These are phyloP conservation scores for Sarocladium kiliense DNA, from an alignment of 2,329 filamentous ascomycete species.

Conservation along the genomic window DNA sequence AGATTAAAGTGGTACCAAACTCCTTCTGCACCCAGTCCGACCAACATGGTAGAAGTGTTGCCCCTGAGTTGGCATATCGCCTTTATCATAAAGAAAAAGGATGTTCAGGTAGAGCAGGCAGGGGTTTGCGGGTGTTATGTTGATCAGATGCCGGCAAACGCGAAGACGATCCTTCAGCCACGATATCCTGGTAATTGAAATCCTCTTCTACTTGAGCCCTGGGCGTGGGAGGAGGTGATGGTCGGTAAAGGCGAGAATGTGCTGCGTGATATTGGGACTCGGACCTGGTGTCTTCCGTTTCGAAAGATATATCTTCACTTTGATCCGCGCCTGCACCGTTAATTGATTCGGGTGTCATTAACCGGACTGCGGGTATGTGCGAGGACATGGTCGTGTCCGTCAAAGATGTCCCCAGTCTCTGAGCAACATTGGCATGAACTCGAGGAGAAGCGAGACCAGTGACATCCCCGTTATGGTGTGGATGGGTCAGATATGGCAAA, in stretches of 20 bases:
- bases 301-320: not conserved
- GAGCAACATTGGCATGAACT: not conserved
- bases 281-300: not conserved
- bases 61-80: no score
- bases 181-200: not conserved
- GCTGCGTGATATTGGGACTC: not conserved
- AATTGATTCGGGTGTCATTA: not conserved
- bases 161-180: not conserved
- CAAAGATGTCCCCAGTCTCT: not conserved
- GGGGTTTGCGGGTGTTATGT: constrained; percentile 13
- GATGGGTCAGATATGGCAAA: constrained; percentile 23
- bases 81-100: constrained; percentile 9
- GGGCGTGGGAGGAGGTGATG: not conserved
- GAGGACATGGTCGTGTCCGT: not conserved
- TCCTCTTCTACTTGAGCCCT: not conserved
- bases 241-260: not conserved
- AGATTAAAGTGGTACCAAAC: no score
- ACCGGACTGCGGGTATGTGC: not conserved
- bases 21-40: no score
- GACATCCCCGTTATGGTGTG: not conserved
- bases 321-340: not conserved
- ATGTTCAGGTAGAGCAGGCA: constrained; percentile 16
- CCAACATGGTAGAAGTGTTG: no score
- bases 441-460: not conserved
- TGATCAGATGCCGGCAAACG: constrained; percentile 7